Conservation (phyloP, 148 eudicot species). For the Bassia scoparia region DNA sequence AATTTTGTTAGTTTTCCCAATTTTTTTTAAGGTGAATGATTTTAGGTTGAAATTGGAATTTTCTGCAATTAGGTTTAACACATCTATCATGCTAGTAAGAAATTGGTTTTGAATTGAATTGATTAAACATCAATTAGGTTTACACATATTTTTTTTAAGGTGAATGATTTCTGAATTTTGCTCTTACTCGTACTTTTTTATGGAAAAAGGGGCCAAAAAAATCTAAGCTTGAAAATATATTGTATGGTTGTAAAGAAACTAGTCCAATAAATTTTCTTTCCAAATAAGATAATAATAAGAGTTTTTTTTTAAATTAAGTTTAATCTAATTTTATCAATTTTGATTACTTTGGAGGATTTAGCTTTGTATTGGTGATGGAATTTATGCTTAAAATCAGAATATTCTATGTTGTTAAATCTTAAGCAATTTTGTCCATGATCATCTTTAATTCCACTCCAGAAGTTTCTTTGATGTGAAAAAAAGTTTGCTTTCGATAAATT, state of each 20-base stretch:
- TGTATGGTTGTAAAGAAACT: background rate
- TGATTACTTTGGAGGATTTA: constrained; percentile 4
- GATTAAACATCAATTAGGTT: too few species aligned
- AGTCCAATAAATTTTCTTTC: background rate
- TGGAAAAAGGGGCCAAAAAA: too few species aligned
- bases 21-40: background rate
- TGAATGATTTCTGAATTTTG: too few species aligned
- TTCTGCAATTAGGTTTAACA: too few species aligned
- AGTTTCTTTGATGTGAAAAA: constrained; percentile 13
- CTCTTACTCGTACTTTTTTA: too few species aligned
- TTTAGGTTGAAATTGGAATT: too few species aligned
- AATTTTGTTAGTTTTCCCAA: background rate
- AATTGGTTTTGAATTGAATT: background rate
- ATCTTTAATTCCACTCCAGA: constrained; percentile 10
- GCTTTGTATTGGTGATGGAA: constrained; percentile 2
- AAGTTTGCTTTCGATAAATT: background rate
- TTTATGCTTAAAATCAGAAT: constrained; percentile 9
- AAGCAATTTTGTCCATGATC: background rate
- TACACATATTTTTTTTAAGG: too few species aligned
- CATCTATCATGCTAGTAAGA: background rate
- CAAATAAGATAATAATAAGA: background rate
- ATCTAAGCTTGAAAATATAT: too few species aligned
- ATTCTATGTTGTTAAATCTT: background rate
- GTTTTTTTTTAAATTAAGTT: background rate
- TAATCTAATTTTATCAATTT: background rate